Conservation (phyloP, 257 asterid species). For the Jasminum sambac region DNA sequence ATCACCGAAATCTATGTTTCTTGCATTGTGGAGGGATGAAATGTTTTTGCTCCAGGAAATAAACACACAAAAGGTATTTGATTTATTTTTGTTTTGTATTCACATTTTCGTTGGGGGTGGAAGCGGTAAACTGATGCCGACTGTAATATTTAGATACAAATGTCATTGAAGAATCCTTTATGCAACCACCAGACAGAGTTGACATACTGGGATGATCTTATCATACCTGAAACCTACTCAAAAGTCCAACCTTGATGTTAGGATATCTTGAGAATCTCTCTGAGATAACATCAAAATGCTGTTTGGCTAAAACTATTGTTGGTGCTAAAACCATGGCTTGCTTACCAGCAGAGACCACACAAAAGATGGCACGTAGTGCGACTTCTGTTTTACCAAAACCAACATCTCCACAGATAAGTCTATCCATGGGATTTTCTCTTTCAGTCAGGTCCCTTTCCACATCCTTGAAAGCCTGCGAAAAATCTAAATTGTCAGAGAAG, state of each 20-base stretch:
- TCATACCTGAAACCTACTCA: constrained; percentile 96
- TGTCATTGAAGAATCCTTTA: neutral
- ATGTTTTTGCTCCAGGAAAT: neutral
- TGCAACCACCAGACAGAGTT: neutral
- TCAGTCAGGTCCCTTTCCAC: constrained; percentile 90
- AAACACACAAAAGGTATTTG: neutral
- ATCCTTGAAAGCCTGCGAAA: constrained; percentile 82
- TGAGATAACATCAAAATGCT: constrained; percentile 85
- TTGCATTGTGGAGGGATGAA: neutral
- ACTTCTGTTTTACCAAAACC: constrained; percentile 99
- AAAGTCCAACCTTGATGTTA: constrained; percentile 67
- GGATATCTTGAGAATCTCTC: constrained; percentile 75
- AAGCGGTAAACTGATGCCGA: neutral
- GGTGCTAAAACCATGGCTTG: constrained; percentile 98
- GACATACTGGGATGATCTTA: neutral
- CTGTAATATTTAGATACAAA: neutral
- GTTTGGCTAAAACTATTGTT: constrained; percentile 92
- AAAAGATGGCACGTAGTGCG: constrained; percentile 92
- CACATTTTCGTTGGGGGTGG: neutral
- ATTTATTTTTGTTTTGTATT: neutral
- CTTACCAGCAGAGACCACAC: constrained; percentile 86
- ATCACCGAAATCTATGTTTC: neutral
- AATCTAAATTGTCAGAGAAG: constrained; percentile 45
- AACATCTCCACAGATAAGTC: constrained; percentile 97
- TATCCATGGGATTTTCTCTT: constrained; percentile 92